Base-by-base conservation (phyloP, 2,329 filamentous ascomycete genomes). In the Elsinoe necatrix region DNA sequence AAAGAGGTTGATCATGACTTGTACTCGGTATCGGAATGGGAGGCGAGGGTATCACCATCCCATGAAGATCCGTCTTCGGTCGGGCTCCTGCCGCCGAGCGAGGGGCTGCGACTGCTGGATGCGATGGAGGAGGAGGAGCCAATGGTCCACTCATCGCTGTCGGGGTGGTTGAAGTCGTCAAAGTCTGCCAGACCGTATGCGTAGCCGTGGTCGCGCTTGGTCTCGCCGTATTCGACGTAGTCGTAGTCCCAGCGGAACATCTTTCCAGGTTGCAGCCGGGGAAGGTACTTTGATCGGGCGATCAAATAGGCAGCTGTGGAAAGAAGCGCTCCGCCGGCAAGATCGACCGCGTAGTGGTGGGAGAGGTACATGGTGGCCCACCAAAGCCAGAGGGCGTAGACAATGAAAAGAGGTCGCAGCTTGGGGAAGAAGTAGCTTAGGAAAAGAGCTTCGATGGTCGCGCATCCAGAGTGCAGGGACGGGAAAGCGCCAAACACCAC, bases 301-400 rank as follows among this genome's bases (percentile, higher is more conserved):
- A 89, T 82, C 73, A 92, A 95, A 77, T 89, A 97, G 58, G 86
- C 83, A 52, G 86, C 76, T 59, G 74, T 71, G 68, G 62, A 65
- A 51, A 60, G 61, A 52, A 95, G 77, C 68, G 86, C 89, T 63
- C 92, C 92, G 34, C 82, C 89, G 23, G 96, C 89, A 52, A 97
- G 78, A 70, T 97, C 92, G 39, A 97, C 87, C 29, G 91, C 92
- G 69, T 97, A 97, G 75, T 97, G 92, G 73, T 97, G 92, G 66
- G 89, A 95, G 54, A 97, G 81, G 69, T 97, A 96, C 89, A 97
- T 95, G 63, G 92, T 97, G 11, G 91, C 87, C 90, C 92, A 97
- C 88, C 90, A 96, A 66, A 96, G 84, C 92, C 92, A 96, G 68
- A 87, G 80, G 43, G 87, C 86, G 72, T 96, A 97, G 61, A 81